Conservation (phyloP, 108 stramenopile genomes). For the Cafeteria roenbergensis region DNA sequence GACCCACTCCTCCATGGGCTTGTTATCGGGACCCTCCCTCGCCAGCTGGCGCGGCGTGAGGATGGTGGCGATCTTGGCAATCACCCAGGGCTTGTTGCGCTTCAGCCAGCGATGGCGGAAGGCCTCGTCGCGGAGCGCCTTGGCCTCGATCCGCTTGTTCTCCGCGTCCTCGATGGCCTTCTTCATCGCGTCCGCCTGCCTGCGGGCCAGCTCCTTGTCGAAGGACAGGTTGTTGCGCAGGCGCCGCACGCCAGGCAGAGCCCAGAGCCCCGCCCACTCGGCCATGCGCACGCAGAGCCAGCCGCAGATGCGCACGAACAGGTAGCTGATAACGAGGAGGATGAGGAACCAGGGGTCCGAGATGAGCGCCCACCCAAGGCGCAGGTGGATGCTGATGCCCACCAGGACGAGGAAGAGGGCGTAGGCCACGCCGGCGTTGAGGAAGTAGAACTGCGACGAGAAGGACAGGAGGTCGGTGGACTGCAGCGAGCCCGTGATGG, state of each 20-base stretch:
- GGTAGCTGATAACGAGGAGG: constrained; percentile 19
- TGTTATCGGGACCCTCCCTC: constrained; percentile 40
- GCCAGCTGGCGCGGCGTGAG: constrained; percentile 55
- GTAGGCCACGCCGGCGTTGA: constrained; percentile 45
- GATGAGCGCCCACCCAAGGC: constrained; percentile 52
- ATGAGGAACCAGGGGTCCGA: constrained; percentile 28
- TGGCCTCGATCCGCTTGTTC: constrained; percentile 61
- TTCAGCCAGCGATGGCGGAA: constrained; percentile 67
- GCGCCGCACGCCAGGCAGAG: neutral
- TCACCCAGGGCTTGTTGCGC: constrained; percentile 68
- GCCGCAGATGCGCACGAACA: constrained; percentile 26
- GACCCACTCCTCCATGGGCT: constrained; percentile 57
- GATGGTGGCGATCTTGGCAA: constrained; percentile 62
- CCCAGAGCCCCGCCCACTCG: neutral
- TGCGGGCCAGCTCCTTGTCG: constrained; percentile 51
- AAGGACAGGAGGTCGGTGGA: constrained; percentile 64
- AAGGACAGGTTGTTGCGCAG: neutral
- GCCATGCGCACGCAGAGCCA: constrained; percentile 32
- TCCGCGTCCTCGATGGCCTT: constrained; percentile 62
- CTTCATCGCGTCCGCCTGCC: constrained; percentile 66
- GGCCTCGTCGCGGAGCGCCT: constrained; percentile 59
- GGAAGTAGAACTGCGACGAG: constrained; percentile 65
- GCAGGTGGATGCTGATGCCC: constrained; percentile 55
- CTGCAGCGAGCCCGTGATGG: constrained; percentile 51
- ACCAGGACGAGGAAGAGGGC: constrained; percentile 53